Conservation (phyloP, 176 grass and related monocot species). For the Eragrostis curvula region DNA sequence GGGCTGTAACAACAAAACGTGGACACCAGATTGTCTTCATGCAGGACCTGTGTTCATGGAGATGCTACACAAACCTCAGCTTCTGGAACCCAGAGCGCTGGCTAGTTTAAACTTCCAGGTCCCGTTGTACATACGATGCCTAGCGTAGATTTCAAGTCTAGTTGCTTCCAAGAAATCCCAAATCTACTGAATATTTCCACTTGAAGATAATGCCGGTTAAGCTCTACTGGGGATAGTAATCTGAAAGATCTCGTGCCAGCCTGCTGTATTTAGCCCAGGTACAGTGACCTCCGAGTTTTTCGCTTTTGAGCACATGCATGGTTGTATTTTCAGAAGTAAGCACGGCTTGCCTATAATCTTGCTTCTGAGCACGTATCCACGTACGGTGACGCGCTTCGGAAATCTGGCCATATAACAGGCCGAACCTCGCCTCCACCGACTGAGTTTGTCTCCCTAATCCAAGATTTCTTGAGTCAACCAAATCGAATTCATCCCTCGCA, state of each 20-base stretch:
- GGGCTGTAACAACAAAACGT: conserved; percentile 26
- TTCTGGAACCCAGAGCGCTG: background rate
- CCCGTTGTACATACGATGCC: background rate
- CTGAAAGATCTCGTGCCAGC: no score
- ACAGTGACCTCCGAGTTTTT: no score
- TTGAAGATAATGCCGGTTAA: background rate
- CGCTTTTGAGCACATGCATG: no score
- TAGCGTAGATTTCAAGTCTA: conserved; percentile 12
- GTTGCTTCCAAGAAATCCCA: background rate
- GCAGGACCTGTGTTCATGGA: background rate
- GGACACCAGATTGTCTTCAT: background rate
- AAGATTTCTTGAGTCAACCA: no score
- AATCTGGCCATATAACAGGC: no score
- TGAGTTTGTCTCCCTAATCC: no score
- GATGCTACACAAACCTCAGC: background rate
- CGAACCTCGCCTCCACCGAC: no score
- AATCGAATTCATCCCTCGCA: no score
- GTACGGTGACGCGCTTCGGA: no score
- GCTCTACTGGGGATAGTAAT: background rate
- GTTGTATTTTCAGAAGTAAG: no score
- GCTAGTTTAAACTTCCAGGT: background rate
- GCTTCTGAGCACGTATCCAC: no score
- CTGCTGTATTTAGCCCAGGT: background rate
- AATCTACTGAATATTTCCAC: conserved; percentile 14
- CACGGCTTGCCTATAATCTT: no score